phyloP scores from a whole-genome alignment of 768 basidiomycete species.

The Strobilomyces echinocephalus region DNA sequence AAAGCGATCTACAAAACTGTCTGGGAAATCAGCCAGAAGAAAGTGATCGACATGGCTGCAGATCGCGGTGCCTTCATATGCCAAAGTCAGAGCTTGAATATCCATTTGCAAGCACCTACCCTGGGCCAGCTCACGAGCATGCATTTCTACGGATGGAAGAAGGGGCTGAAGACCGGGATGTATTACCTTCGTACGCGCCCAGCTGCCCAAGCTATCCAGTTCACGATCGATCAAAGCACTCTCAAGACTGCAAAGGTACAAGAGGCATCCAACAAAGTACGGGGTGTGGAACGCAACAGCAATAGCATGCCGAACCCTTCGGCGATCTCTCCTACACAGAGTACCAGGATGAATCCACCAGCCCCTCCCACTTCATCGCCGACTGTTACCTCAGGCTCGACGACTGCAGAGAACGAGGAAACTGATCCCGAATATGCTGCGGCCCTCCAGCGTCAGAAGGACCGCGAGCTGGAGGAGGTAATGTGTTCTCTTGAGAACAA shows the following conservation, averaged over 20 bases:
- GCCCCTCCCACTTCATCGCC: constrained; percentile 22
- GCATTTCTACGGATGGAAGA: constrained; percentile 99
- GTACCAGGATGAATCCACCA: constrained; percentile 31
- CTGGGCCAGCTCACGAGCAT: constrained; percentile 90
- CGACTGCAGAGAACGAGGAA: constrained; percentile 35
- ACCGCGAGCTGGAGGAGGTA: constrained; percentile 77
- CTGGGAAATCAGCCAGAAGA: constrained; percentile 99
- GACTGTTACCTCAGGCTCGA: constrained; percentile 9
- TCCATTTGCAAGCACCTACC: constrained; percentile 87
- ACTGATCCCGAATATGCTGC: constrained; percentile 72
- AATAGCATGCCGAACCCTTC: constrained; percentile 24
- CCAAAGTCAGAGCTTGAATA: constrained; percentile 91
- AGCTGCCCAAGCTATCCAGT: constrained; percentile 94
- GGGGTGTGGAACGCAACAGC: constrained; percentile 10
- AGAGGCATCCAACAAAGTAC: constrained; percentile 20
- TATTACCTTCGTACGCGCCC: constrained; percentile 95
- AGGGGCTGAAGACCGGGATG: constrained; percentile 97
- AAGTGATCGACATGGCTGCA: constrained; percentile 95
- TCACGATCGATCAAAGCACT: constrained; percentile 85
- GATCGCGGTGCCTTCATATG: constrained; percentile 98
- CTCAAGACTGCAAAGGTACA: constrained; percentile 51
- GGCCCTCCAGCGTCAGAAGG: constrained; percentile 63
- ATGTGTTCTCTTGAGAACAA: constrained; percentile 89
- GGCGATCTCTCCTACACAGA: constrained; percentile 22
- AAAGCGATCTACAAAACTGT: constrained; percentile 99